Conservation (phyloP, 257 asterid species). For the Asclepias syriaca region DNA sequence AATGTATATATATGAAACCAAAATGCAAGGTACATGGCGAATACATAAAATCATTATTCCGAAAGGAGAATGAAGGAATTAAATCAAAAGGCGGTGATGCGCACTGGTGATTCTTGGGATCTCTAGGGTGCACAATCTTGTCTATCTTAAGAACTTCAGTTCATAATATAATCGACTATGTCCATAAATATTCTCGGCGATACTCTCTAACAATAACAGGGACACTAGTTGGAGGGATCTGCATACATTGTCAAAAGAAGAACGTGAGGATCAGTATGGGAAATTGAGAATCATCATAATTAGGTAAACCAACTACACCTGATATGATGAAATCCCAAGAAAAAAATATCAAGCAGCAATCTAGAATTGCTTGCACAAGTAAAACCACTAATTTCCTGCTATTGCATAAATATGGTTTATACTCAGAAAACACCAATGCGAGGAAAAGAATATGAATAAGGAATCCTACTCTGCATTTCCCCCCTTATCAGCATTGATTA, state of each 20-base stretch:
- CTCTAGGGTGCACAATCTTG: background rate
- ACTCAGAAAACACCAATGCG: background rate
- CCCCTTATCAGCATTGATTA: background rate
- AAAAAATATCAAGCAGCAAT: background rate
- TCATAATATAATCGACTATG: slow-evolving; percentile 20
- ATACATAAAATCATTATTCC: slow-evolving; percentile 19
- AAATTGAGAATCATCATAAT: background rate
- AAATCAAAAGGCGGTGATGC: slow-evolving; percentile 2
- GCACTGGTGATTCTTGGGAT: slow-evolving; percentile 2
- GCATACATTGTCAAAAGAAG: slow-evolving; percentile 20
- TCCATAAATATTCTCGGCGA: slow-evolving; percentile 63
- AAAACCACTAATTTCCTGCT: background rate
- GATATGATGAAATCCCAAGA: background rate
- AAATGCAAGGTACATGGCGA: slow-evolving; percentile 10
- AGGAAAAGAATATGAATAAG: background rate
- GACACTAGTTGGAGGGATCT: slow-evolving; percentile 88
- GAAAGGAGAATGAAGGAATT: slow-evolving; percentile 15
- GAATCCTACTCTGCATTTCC: background rate
- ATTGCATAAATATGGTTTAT: background rate
- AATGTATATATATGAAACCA: slow-evolving; percentile 18
- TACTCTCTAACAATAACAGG: slow-evolving; percentile 85
- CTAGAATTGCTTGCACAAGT: background rate
- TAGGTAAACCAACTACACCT: background rate
- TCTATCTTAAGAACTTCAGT: background rate
- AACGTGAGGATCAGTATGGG: background rate